Evolutionary conservation across 176 grass and related monocot genomes (phyloP).

Genomic region (Aegilops sharonensis): DNA sequence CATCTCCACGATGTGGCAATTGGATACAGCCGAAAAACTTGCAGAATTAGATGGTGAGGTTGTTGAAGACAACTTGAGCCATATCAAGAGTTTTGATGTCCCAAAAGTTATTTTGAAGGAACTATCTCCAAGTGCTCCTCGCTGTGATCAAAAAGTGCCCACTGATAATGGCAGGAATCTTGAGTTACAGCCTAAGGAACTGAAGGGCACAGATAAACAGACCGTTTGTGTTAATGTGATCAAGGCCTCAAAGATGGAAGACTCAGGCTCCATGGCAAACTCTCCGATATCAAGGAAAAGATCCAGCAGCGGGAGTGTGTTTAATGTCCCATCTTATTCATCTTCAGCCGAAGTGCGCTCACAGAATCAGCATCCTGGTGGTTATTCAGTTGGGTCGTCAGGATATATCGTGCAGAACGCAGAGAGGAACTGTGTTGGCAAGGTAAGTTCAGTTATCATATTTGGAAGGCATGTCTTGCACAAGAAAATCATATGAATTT

Average conservation of each 20-base stretch:
- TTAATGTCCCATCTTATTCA: conserved; percentile 39
- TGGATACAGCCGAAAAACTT: conserved; percentile 70
- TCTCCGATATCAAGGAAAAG: conserved; percentile 69
- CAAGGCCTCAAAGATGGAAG: conserved; percentile 40
- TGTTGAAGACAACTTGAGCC: conserved; percentile 77
- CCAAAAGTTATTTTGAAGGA: conserved; percentile 74
- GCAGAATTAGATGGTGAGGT: conserved; percentile 56
- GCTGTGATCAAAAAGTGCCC: conserved; percentile 42
- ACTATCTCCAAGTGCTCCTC: conserved; percentile 36
- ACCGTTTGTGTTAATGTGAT: conserved; percentile 19
- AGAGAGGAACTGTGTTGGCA: not conserved
- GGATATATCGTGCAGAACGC: conserved; percentile 22
- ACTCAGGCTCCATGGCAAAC: conserved; percentile 58
- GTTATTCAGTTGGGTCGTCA: conserved; percentile 23
- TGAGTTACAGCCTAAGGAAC: conserved; percentile 13
- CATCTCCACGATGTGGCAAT: conserved; percentile 80
- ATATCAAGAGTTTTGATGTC: conserved; percentile 68
- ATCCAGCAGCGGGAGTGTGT: conserved; percentile 42
- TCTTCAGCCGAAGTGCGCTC: conserved; percentile 32
- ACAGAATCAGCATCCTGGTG: conserved; percentile 32
- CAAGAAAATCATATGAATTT: not conserved
- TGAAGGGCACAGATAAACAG: conserved; percentile 25
- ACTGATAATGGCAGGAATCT: conserved; percentile 29
- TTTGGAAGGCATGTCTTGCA: not conserved
- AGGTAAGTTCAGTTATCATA: conserved; percentile 28